Evolutionary conservation across 306 rosid genomes (phyloP).

Genomic region (Canavalia gladiata): DNA sequence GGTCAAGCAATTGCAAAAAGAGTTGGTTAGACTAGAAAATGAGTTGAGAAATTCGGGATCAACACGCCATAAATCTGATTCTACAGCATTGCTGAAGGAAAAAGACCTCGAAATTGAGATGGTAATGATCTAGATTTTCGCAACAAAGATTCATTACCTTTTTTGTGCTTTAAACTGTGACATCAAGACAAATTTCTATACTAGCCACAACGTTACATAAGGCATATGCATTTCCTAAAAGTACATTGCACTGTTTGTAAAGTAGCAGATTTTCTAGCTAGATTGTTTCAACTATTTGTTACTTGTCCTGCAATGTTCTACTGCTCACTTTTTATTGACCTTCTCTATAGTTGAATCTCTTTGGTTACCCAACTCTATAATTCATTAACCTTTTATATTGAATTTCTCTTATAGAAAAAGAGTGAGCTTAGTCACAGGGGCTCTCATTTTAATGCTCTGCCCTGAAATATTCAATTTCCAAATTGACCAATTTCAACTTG

Average conservation of each 20-base stretch:
- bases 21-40: slow-evolving; percentile 76
- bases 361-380: not conserved
- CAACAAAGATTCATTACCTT: slow-evolving; percentile 5
- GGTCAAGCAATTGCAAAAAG: slow-evolving; percentile 91
- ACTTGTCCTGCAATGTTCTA: slow-evolving; percentile 17
- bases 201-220: slow-evolving; percentile 16
- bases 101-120: slow-evolving; percentile 84
- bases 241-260: slow-evolving; percentile 27
- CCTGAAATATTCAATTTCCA: not conserved
- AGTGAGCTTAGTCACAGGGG: not conserved
- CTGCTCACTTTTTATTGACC: not conserved
- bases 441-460: slow-evolving; percentile 2
- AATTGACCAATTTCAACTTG: not conserved
- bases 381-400: not conserved
- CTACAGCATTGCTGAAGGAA: slow-evolving; percentile 66
- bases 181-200: slow-evolving; percentile 23
- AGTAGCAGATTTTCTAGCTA: slow-evolving; percentile 11
- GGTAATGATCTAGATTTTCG: slow-evolving; percentile 57
- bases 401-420: not conserved
- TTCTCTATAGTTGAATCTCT: not conserved
- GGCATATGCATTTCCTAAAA: slow-evolving; percentile 21
- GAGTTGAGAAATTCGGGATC: slow-evolving; percentile 69
- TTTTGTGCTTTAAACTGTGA: not conserved
- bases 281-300: slow-evolving; percentile 37
- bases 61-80: slow-evolving; percentile 53